A percentile compares a stretch with the other conserved stretches of the same genome.
These are phyloP conservation scores for Cladophialophora carrionii DNA, from an alignment of 2,329 filamentous ascomycete species.

Conservation along the genomic window DNA sequence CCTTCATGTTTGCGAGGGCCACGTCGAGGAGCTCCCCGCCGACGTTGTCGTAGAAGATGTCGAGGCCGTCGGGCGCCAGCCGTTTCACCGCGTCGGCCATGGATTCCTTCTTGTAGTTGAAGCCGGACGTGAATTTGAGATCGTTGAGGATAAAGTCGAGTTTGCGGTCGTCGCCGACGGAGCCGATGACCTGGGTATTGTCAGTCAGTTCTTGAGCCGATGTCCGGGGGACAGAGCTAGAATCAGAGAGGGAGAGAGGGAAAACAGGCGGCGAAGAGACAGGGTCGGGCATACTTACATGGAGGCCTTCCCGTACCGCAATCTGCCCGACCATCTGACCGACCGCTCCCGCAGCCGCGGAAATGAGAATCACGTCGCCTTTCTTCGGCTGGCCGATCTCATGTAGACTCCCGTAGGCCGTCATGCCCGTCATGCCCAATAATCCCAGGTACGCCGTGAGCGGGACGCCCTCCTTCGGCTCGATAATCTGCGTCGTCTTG, in stretches of 20 bases:
- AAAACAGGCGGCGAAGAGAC: too few species aligned
- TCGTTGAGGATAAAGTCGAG: slow-evolving; percentile 67
- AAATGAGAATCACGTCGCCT: slow-evolving; percentile 74
- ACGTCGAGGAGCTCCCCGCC: slow-evolving; percentile 69
- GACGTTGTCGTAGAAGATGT: slow-evolving; percentile 75
- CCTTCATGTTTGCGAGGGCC: slow-evolving; percentile 62
- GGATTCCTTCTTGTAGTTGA: slow-evolving; percentile 78
- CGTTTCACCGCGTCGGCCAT: slow-evolving; percentile 64
- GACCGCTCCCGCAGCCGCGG: slow-evolving; percentile 72
- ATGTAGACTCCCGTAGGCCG: slow-evolving; percentile 68
- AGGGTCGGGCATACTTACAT: slow-evolving; percentile 21
- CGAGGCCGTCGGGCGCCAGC: slow-evolving; percentile 70
- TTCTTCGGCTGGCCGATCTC: slow-evolving; percentile 68
- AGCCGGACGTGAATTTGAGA: slow-evolving; percentile 66
- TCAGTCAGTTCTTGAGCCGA: not conserved
- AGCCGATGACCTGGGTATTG: slow-evolving; percentile 64
- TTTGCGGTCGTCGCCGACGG: slow-evolving; percentile 73
- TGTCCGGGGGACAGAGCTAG: not conserved
- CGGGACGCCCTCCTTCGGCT: slow-evolving; percentile 61
- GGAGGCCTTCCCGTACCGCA: slow-evolving; percentile 71
- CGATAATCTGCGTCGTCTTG: slow-evolving; percentile 45
- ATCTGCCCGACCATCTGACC: slow-evolving; percentile 73
- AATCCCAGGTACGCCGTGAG: slow-evolving; percentile 66
- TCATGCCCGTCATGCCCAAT: slow-evolving; percentile 71
- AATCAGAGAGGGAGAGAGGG: not conserved